phyloP scores from a whole-genome alignment of 2,329 filamentous ascomycete species.

The Penicillium digitatum region DNA sequence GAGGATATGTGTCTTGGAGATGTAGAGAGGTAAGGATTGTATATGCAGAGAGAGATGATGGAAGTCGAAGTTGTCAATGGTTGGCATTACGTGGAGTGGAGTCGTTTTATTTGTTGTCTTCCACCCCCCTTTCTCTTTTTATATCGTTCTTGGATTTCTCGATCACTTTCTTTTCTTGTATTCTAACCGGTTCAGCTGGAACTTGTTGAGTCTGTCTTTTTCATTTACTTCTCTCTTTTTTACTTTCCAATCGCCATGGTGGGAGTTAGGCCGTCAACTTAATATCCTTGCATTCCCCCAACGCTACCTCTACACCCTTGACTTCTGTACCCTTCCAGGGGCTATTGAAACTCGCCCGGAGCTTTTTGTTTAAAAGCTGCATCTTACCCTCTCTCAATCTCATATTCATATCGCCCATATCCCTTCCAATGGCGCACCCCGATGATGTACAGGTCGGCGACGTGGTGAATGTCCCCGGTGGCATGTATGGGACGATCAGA shows the following conservation, averaged over 20 bases:
- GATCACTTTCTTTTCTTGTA: not conserved
- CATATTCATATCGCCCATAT: not conserved
- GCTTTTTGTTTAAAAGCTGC: conserved; percentile 4
- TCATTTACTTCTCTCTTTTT: not conserved
- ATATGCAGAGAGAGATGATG: conserved; percentile 8
- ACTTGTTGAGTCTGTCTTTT: not conserved
- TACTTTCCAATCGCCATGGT: conserved; percentile 11
- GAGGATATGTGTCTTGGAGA: not conserved
- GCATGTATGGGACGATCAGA: conserved; percentile 84
- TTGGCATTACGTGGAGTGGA: conserved; percentile 20
- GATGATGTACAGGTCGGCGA: conserved; percentile 70
- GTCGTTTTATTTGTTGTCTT: conserved; percentile 21
- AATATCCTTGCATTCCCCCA: conserved; percentile 14
- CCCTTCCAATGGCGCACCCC: conserved; percentile 33
- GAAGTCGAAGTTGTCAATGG: conserved; percentile 3
- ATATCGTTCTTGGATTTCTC: not conserved
- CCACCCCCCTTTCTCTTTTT: conserved; percentile 13
- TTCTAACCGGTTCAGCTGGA: not conserved
- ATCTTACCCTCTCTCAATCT: conserved; percentile 1
- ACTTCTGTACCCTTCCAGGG: conserved; percentile 8
- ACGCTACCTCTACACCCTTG: conserved; percentile 10
- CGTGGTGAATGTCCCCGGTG: conserved; percentile 83
- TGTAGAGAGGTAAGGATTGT: conserved; percentile 1
- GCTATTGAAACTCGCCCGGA: not conserved
- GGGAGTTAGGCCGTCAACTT: conserved; percentile 13